Conservation (phyloP, 2,329 filamentous ascomycete genomes). For the Eutypa lata region DNA sequence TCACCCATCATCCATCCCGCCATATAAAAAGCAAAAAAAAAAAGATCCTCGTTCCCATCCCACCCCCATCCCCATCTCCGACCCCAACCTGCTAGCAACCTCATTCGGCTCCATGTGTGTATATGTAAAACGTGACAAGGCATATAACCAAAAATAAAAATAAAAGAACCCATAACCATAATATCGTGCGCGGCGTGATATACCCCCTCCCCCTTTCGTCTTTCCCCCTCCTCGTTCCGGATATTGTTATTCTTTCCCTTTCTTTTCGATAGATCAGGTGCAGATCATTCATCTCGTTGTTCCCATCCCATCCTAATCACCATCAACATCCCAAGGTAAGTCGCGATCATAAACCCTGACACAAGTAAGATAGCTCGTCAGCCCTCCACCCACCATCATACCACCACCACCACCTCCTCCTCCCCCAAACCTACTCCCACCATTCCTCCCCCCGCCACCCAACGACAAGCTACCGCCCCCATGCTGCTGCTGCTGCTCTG, state of each 20-base stretch:
- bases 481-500: conserved; percentile 37
- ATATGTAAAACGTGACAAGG: not conserved
- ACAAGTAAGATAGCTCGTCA: conserved; percentile 30
- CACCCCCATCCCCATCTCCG: not conserved
- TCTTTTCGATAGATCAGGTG: not conserved
- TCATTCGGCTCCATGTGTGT: too few relatives aligned
- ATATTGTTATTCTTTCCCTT: too few relatives aligned
- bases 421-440: too few relatives aligned
- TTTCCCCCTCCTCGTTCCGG: too few relatives aligned
- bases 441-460: too few relatives aligned
- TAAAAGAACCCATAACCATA: not conserved
- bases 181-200: not conserved
- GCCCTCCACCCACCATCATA: conserved; percentile 9
- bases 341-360: conserved; percentile 29
- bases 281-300: not conserved
- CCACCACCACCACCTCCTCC: conserved; percentile 1
- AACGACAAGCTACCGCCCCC: conserved; percentile 8
- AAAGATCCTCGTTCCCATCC: not conserved
- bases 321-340: conserved; percentile 26
- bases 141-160: too few relatives aligned
- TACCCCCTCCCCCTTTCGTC: not conserved
- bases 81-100: not conserved
- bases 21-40: too few relatives aligned
- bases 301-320: conserved; percentile 14
- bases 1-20: too few relatives aligned